Evolutionary conservation across 495 filamentous ascomycete species (phyloP).

Genomic region (Trichocladium uniseriatum): DNA sequence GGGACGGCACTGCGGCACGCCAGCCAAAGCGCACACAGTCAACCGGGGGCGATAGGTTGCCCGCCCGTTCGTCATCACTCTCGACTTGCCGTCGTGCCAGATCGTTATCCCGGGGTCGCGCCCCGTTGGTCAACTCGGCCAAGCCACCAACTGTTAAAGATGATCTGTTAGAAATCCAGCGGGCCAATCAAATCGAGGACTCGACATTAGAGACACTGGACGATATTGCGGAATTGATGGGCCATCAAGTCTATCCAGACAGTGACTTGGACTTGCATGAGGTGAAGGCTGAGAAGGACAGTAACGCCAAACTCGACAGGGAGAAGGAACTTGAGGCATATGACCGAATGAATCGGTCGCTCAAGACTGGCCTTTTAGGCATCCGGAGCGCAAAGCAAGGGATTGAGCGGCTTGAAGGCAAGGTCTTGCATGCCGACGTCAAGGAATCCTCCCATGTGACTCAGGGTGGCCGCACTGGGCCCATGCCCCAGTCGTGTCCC

Average conservation of each 20-base stretch:
- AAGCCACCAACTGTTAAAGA: constrained; percentile 39
- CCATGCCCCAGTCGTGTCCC: background rate
- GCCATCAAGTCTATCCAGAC: constrained; percentile 10
- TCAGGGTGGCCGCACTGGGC: background rate
- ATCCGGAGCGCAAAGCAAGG: constrained; percentile 59
- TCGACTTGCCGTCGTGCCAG: constrained; percentile 21
- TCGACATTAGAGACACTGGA: constrained; percentile 48
- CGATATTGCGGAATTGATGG: constrained; percentile 36
- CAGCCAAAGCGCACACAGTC: constrained; percentile 14
- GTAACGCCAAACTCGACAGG: constrained; percentile 18
- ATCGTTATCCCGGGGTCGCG: constrained; percentile 29
- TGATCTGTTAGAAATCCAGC: constrained; percentile 41
- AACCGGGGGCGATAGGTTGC: constrained; percentile 10
- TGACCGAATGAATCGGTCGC: constrained; percentile 48
- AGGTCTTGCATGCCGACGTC: constrained; percentile 40
- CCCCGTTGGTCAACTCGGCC: constrained; percentile 38
- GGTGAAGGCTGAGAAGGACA: constrained; percentile 2
- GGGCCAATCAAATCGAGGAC: constrained; percentile 41
- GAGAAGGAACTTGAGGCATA: constrained; percentile 45
- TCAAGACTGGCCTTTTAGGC: constrained; percentile 49
- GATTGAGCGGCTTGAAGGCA: constrained; percentile 55
- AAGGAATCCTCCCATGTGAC: constrained; percentile 8
- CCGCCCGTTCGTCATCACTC: constrained; percentile 22
- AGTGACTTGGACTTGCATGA: background rate
- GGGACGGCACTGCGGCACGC: background rate